Evolutionary conservation across 208 protist species (phyloP).

Genomic region (Trypanosoma cruzi): DNA sequence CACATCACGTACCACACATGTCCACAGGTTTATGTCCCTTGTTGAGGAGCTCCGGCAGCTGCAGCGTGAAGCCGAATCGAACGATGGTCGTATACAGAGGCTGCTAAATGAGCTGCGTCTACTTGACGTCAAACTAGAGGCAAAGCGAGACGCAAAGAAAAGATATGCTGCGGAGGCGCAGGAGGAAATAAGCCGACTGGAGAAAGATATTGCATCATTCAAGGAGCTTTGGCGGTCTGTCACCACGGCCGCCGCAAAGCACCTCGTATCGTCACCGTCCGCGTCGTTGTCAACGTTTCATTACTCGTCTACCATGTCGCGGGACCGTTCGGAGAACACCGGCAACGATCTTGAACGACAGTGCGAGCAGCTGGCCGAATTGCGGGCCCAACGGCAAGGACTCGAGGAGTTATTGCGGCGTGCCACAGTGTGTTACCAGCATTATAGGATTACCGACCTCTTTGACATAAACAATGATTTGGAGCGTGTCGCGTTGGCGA

Average conservation of each 20-base stretch:
- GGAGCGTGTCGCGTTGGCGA: constrained; percentile 9
- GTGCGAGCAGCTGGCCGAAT: neutral
- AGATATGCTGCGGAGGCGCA: neutral
- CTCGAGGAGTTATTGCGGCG: constrained; percentile 12
- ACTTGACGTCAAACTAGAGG: neutral
- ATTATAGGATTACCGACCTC: neutral
- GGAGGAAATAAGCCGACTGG: constrained; percentile 2
- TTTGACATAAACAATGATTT: constrained; percentile 7
- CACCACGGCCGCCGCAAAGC: neutral
- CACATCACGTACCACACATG: neutral
- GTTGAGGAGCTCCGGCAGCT: constrained; percentile 18
- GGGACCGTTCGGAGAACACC: neutral
- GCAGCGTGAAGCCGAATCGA: neutral
- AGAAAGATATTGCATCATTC: neutral
- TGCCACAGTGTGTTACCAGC: neutral
- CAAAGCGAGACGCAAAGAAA: neutral
- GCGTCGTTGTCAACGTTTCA: neutral
- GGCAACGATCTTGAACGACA: neutral
- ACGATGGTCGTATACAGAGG: neutral
- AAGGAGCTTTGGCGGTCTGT: neutral
- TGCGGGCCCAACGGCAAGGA: neutral
- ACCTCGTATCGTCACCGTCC: neutral
- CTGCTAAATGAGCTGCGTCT: constrained; percentile 13
- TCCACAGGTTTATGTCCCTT: neutral
- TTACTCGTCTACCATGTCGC: neutral